phyloP scores from a whole-genome alignment of 306 rosid genomes.

The Trifolium pratense region DNA sequence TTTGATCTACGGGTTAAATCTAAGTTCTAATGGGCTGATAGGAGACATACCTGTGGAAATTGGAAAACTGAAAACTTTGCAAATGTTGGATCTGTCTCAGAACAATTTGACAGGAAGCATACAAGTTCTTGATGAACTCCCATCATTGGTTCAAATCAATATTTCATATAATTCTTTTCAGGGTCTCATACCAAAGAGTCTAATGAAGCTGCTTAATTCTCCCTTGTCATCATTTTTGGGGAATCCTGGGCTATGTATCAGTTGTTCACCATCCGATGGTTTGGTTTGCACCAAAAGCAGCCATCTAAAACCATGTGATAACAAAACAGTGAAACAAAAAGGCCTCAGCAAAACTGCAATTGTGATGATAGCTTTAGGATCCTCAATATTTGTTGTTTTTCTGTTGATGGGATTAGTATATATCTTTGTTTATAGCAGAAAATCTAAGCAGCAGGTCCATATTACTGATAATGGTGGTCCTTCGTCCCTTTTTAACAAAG shows the following conservation, averaged over 20 bases:
- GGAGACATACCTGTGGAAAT: constrained; percentile 72
- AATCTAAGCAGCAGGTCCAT: constrained; percentile 43
- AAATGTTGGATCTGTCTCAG: constrained; percentile 64
- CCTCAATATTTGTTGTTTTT: constrained; percentile 47
- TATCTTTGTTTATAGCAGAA: constrained; percentile 37
- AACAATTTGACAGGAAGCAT: constrained; percentile 80
- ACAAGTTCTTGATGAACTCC: constrained; percentile 49
- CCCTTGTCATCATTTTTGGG: constrained; percentile 57
- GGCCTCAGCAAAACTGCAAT: constrained; percentile 50
- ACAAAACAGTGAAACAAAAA: constrained; percentile 39
- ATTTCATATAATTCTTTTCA: constrained; percentile 70
- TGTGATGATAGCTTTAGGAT: constrained; percentile 66
- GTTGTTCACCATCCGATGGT: constrained; percentile 48
- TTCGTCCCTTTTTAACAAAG: constrained; percentile 54
- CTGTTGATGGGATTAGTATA: constrained; percentile 52
- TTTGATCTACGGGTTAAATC: constrained; percentile 63
- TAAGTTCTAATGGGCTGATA: constrained; percentile 71
- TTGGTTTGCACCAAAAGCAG: constrained; percentile 44
- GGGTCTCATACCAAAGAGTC: constrained; percentile 63
- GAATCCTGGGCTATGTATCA: constrained; percentile 68
- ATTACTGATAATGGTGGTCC: constrained; percentile 49
- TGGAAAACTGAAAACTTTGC: constrained; percentile 43
- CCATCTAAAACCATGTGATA: constrained; percentile 57
- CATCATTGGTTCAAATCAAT: constrained; percentile 55
- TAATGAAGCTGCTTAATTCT: constrained; percentile 55